Base-by-base conservation (phyloP, 306 rosid genomes). In the Cyamopsis tetragonoloba region DNA sequence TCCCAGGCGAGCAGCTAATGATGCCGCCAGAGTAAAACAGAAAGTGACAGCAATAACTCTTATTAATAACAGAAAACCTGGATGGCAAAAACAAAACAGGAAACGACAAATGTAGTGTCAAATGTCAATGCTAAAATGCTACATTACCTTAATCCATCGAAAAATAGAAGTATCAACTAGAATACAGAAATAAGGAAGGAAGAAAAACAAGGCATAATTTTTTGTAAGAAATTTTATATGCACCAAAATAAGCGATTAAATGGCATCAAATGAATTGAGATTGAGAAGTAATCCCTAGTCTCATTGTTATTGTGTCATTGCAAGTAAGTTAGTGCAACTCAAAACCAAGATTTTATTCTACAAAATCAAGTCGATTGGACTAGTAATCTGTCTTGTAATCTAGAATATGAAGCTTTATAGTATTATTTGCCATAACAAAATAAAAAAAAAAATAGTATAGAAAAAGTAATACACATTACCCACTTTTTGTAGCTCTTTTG, bases 41-140 rank as follows among this genome's bases (percentile, higher is more conserved):
- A 88, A 88, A 47, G 97, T 88, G 34, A 77, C 97, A n/a, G 97
- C 97, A 26, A 86, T 73, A 56, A 91, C 95, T 72, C 92, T 84
- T 88, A 75, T 63, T 50, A 90, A 78, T 62, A 90, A 79, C 7
- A 89, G 81, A 39, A 85, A 85, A 54, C 96, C 96, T 89, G 84
- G 38, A 59, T 64, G 41, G 35, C 49, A 66, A 65, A 44, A 54
- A 70, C 55, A 27, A 19, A 57, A 51, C 31, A 48, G 44, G 56
- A 62, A 76, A 37, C 32, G n/a, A 70, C 28, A 71, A 37, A 41
- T 62, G 60, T 38, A 26, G 66, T 57, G 74, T 74, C 76, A 68
- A 65, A 34, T 38, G 13, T 14, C 27, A 67, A 51, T 55, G 58
- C 12, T 75, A 12, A 34, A 48, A 35, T 62, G 27, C 13, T 53